Evolutionary conservation across 345 rosid genomes (phyloP), one percentile per base, ranked within the genome.

Genomic region (Cardamine resedifolia): DNA sequence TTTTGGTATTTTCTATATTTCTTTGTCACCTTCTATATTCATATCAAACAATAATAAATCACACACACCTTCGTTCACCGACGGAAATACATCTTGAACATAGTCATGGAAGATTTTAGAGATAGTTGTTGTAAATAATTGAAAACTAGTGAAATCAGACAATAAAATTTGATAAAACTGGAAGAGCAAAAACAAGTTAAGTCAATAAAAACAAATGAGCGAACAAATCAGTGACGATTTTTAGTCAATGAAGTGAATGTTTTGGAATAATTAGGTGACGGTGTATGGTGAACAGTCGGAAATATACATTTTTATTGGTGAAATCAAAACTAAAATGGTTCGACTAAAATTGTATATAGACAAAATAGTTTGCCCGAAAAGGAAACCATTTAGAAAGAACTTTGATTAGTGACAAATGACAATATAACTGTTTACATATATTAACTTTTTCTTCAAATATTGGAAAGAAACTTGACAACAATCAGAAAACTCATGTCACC

Each of bases 181-280:
- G 41, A 43, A 33, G 56, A 56, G 31, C 31, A 19, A 19, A 34
- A 47, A 20, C 55, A 69, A 45, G 39, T 4, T 53, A 20, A 15
- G 39, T 68, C 44, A 68, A 20, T 7, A 28, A 7, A 41, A 68
- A 27, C 10, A 9, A 9, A 24, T 51, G 16, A 38, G 23, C 10
- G 16, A 36, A 10, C 3, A 51, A 34, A 34, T 15, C 14, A 68
- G 21, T 30, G 64, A 34, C 33, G 24, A 15, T 30, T 6, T 43
- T 20, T 27, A 43, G 72, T 47, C 30, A 59, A 12, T 26, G 8
- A 49, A 59, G 21, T 59, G 9, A 14, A 38, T 18, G 33, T 36
- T 59, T 48, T 7, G 26, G 57, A 38, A 49, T 60, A 60, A 36
- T 71, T 71, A 12, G 74, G 21, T 70, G 58, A 33, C 53, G 44